These are phyloP conservation scores for Myxozyma sirexii DNA, from an alignment of 805 yeast genomes.

Conservation along the genomic window DNA sequence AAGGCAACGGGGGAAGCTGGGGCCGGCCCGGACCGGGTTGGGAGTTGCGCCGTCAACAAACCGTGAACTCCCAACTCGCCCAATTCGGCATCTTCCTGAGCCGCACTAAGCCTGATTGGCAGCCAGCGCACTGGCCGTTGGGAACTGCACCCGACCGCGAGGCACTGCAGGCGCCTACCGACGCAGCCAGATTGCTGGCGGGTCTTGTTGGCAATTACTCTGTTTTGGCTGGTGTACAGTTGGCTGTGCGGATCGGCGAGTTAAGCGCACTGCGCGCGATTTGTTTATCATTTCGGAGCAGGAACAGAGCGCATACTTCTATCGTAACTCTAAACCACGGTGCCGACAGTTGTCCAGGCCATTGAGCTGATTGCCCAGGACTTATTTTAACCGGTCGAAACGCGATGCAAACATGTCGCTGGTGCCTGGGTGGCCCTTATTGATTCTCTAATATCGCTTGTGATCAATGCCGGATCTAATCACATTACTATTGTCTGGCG, in stretches of 20 bases:
- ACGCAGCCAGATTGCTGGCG: too few species aligned
- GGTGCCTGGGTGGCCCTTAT: not conserved
- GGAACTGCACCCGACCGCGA: too few species aligned
- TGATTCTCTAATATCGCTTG: not conserved
- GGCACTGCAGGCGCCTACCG: too few species aligned
- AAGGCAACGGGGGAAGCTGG: not conserved
- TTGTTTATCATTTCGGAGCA: too few species aligned
- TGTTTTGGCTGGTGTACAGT: too few species aligned
- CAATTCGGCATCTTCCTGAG: not conserved
- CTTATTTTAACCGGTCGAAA: not conserved
- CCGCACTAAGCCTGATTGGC: constrained; percentile 11
- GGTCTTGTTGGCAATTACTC: too few species aligned
- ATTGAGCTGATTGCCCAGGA: not conserved
- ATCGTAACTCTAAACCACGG: too few species aligned
- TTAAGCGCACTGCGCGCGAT: too few species aligned
- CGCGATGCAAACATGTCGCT: not conserved
- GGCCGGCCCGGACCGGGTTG: constrained; percentile 11
- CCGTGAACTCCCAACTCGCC: constrained; percentile 16
- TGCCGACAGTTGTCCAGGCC: not conserved
- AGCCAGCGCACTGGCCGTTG: not conserved
- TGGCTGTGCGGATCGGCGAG: too few species aligned
- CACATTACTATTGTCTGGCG: too few species aligned
- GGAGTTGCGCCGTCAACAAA: constrained; percentile 12
- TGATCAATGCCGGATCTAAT: too few species aligned
- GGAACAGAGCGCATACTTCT: too few species aligned